Conservation (phyloP, 176 grass and related monocot genomes). For the Musa schizocarpa region DNA sequence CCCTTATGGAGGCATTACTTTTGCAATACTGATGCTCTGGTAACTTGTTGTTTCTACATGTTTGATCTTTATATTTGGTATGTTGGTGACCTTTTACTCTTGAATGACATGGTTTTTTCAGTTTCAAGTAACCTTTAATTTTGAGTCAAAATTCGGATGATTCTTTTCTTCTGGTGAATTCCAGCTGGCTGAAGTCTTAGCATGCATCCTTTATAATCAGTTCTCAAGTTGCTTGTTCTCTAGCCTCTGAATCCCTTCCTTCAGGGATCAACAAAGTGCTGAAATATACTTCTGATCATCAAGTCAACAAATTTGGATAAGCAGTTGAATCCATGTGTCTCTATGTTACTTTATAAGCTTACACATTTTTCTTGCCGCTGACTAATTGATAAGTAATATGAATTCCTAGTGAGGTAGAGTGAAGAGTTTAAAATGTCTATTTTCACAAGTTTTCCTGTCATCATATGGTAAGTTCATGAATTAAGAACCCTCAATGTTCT, state of each 20-base stretch:
- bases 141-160: background rate
- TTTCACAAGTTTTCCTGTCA: background rate
- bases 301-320: no score
- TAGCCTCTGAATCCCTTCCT: background rate
- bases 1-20: conserved; percentile 21
- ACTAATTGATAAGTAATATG: background rate
- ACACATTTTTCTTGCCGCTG: background rate
- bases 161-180: background rate
- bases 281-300: background rate
- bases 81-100: background rate
- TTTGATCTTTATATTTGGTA: background rate
- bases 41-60: background rate
- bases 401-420: background rate
- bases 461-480: background rate
- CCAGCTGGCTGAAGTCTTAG: background rate
- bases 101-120: background rate
- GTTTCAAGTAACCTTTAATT: background rate
- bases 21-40: conserved; percentile 10
- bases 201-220: background rate
- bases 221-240: background rate
- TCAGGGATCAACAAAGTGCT: background rate
- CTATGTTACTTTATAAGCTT: no score
- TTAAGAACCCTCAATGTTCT: background rate
- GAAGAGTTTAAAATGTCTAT: background rate
- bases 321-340: no score